Evolutionary conservation across 768 basidiomycete genomes (phyloP).

Genomic region (Suillus clintonianus): DNA sequence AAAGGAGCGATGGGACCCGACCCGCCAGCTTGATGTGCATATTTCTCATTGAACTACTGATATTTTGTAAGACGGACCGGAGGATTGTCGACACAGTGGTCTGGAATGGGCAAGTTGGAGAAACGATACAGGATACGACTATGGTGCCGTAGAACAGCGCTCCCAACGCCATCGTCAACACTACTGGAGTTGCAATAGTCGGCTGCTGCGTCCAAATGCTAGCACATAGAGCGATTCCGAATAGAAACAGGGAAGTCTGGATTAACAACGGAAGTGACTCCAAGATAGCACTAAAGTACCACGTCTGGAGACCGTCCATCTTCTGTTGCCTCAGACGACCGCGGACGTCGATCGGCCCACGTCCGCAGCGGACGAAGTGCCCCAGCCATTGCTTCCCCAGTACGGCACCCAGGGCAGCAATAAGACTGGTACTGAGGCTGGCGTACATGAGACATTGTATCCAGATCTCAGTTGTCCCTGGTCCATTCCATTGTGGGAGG

Average conservation of each 20-base stretch:
- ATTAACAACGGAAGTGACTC: slow-evolving; percentile 11
- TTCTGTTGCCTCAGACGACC: slow-evolving; percentile 9
- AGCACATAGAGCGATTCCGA: slow-evolving; percentile 9
- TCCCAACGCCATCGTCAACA: slow-evolving; percentile 1
- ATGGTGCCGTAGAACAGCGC: not conserved
- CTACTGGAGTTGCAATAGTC: slow-evolving; percentile 1
- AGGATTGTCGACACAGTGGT: not conserved
- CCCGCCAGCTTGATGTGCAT: not conserved
- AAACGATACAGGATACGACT: slow-evolving; percentile 3
- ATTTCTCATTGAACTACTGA: not conserved
- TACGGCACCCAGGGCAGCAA: slow-evolving; percentile 24
- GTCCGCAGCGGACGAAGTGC: slow-evolving; percentile 17
- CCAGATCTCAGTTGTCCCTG: slow-evolving; percentile 7
- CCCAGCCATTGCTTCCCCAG: slow-evolving; percentile 31
- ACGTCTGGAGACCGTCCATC: slow-evolving; percentile 12
- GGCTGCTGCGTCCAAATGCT: slow-evolving; percentile 6
- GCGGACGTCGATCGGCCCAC: slow-evolving; percentile 20
- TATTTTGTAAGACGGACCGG: not conserved
- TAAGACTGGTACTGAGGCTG: slow-evolving; percentile 23
- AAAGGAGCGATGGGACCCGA: not conserved
- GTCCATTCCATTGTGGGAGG: slow-evolving; percentile 14
- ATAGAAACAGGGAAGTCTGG: slow-evolving; percentile 12
- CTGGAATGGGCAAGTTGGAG: slow-evolving; percentile 9
- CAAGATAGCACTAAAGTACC: slow-evolving; percentile 12
- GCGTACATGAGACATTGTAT: slow-evolving; percentile 21